A percentile compares a stretch with the other conserved stretches of the same genome.
phyloP scores from a whole-genome alignment of 208 protist species.

The Leishmania amazonensis region DNA sequence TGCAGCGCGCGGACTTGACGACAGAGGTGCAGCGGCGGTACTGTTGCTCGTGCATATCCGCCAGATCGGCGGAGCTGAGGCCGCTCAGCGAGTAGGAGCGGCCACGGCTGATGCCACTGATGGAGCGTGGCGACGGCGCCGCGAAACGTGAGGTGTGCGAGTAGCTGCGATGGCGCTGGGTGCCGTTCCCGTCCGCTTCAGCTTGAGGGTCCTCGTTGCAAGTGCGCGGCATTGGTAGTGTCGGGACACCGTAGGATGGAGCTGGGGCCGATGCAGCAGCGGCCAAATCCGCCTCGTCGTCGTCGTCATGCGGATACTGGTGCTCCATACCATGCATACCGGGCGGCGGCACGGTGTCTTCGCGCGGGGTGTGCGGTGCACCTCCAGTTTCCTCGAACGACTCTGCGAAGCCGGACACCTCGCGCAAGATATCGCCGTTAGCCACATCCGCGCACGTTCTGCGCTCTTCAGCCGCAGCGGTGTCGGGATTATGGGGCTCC shows the following conservation, averaged over 20 bases:
- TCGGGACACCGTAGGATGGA: neutral
- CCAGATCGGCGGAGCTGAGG: conserved; percentile 12
- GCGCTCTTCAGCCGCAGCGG: neutral
- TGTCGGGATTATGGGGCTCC: neutral
- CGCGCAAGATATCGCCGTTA: neutral
- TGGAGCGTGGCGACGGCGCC: conserved; percentile 11
- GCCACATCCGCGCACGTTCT: neutral
- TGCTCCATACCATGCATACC: conserved; percentile 2
- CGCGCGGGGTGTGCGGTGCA: conserved; percentile 4
- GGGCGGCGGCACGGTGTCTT: conserved; percentile 19
- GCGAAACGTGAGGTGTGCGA: conserved; percentile 12
- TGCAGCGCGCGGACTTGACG: conserved; percentile 40
- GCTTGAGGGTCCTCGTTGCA: neutral
- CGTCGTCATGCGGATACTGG: neutral
- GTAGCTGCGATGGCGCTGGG: neutral
- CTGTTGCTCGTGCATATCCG: conserved; percentile 16
- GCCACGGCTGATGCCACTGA: conserved; percentile 25
- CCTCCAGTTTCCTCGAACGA: neutral
- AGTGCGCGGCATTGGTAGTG: conserved; percentile 13
- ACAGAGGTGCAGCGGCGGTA: conserved; percentile 44
- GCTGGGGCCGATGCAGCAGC: neutral
- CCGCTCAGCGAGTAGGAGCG: conserved; percentile 12
- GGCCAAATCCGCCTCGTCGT: conserved; percentile 15
- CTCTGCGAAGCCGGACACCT: conserved; percentile 1
- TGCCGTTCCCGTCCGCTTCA: neutral